Base-by-base conservation (phyloP, 2,329 filamentous ascomycete genomes). In the Cercospora sesami region DNA sequence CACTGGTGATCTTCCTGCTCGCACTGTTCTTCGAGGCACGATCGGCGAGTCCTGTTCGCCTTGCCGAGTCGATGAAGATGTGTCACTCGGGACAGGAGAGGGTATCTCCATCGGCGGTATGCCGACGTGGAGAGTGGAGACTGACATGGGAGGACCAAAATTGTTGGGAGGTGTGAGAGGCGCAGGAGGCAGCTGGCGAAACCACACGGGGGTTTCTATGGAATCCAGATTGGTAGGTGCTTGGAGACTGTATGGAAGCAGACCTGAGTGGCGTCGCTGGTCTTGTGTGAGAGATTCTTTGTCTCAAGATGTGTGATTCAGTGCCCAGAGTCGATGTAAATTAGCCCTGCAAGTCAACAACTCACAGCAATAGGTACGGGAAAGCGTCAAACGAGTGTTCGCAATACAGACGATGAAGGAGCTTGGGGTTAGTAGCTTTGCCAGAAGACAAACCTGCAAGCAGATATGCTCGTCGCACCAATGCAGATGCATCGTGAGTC, bases 141-240 rank as follows among this genome's bases (percentile, higher is more conserved):
- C 69, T 30, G 73, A 73, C 73, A 73, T 73, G 42, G 70, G 61
- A 48, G 63, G 60, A 48, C 65, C 62, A 60, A 68, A 53, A n/a
- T 58, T 65, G 68, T 66, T 68, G 26, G 59, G 67, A 59, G 70
- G 69, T 42, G 70, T 73, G 14, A 59, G 55, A 48, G 71, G 72
- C 2, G 66, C 61, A n/a, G 66, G 69, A 58, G 73, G 72, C 12
- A 75, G 64, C 30, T 68, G 72, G 53, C 76, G 74, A 55, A 73
- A 76, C 75, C 76, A 77, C 30, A 77, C 76, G 51, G 76, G 75
- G 36, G 74, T 75, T 60, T 73, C 69, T 66, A 72, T 63, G 9
- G 69, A 70, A 74, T 77, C 74, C 75, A 77, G 75, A 21, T 64
- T 75, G 72, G 48, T 62, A 61, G 21, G 16, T 31, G 57, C n/a